phyloP scores from a whole-genome alignment of 2,329 filamentous ascomycete genomes.

The Colletotrichum sp. region DNA sequence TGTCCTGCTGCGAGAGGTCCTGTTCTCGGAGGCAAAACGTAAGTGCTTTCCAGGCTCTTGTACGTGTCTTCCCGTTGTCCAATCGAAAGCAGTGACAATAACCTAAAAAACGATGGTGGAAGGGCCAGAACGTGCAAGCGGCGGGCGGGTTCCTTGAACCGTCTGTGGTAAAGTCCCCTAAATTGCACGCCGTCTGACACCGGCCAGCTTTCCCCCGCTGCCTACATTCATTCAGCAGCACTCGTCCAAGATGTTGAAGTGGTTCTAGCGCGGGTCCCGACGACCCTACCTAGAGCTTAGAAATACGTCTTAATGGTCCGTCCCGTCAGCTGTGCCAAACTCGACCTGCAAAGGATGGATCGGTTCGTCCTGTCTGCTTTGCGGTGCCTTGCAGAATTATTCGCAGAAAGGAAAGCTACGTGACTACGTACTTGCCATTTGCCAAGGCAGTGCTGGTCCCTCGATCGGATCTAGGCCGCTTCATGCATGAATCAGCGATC shows the following conservation, averaged over 20 bases:
- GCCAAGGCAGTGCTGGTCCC: not conserved
- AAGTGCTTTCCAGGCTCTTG: not conserved
- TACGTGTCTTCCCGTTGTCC: constrained; percentile 16
- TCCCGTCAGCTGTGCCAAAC: not conserved
- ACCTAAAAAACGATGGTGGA: not conserved
- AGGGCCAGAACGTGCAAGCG: not conserved
- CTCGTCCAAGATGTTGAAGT: not conserved
- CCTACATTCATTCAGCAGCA: not conserved
- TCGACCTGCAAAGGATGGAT: not conserved
- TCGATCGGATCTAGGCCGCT: not conserved
- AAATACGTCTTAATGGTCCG: not conserved
- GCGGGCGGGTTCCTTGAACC: not conserved
- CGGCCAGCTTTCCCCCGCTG: not conserved
- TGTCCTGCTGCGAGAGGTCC: not conserved
- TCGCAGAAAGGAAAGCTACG: not conserved
- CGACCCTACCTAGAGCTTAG: not conserved
- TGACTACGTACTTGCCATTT: not conserved
- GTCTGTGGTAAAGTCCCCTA: not conserved
- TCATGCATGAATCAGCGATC: not conserved
- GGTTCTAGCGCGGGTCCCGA: not conserved
- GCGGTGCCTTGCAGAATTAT: not conserved
- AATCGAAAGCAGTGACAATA: constrained; percentile 9
- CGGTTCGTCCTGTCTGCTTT: not conserved
- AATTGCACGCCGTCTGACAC: not conserved
- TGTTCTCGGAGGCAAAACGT: not conserved